A percentile compares a stretch with the other conserved stretches of the same genome.
Evolutionary conservation across 306 rosid species (phyloP).

Genomic region (Lotus japonicus): DNA sequence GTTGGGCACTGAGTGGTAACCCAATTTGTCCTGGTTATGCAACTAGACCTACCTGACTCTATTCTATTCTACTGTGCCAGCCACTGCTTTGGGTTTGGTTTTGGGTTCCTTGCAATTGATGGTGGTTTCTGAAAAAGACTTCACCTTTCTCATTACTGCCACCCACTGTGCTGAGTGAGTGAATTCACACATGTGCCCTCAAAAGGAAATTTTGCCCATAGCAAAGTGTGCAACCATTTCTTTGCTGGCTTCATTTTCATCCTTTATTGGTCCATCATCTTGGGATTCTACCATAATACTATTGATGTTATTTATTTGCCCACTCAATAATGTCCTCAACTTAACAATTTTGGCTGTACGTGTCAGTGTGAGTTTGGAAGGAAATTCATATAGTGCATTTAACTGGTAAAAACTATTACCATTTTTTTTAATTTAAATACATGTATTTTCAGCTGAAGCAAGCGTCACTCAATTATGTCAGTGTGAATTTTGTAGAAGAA

Average conservation of each 20-base stretch:
- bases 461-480: too few relatives aligned
- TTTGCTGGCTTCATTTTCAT: not conserved
- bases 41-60: constrained; percentile 11
- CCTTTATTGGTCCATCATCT: not conserved
- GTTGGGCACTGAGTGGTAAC: constrained; percentile 37
- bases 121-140: constrained; percentile 31
- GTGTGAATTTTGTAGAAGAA: too few relatives aligned
- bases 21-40: constrained; percentile 69
- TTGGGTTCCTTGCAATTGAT: constrained; percentile 27
- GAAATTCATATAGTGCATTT: too few relatives aligned
- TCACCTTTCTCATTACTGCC: constrained; percentile 23
- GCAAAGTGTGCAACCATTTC: not conserved
- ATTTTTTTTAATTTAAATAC: too few relatives aligned
- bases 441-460: too few relatives aligned
- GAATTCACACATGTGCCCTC: not conserved
- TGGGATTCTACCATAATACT: not conserved
- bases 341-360: too few relatives aligned
- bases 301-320: not conserved
- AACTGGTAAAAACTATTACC: too few relatives aligned
- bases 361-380: too few relatives aligned
- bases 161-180: not conserved
- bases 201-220: not conserved
- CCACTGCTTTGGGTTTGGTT: not conserved
- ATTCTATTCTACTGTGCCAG: not conserved
- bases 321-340: not conserved